These are phyloP conservation scores for Leccinum uliginosum DNA, from an alignment of 768 basidiomycete species.

Conservation along the genomic window DNA sequence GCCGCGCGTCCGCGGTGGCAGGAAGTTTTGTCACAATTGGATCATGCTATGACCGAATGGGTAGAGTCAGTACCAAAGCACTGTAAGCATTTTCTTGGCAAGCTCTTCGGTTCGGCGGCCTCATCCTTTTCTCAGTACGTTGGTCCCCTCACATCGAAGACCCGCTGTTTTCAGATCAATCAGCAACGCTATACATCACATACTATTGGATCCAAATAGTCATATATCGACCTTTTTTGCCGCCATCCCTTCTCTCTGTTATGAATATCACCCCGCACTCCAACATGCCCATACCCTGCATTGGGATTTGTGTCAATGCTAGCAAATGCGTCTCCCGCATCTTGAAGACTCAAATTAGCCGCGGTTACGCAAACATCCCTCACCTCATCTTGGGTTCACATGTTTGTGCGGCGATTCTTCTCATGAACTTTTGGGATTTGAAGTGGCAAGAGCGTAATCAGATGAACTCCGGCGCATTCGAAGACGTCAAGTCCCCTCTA, in stretches of 20 bases:
- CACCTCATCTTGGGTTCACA: slow-evolving; percentile 44
- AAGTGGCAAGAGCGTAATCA: slow-evolving; percentile 42
- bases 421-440: slow-evolving; percentile 57
- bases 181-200: slow-evolving; percentile 50
- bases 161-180: slow-evolving; percentile 48
- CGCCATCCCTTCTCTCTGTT: slow-evolving; percentile 31
- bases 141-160: slow-evolving; percentile 56
- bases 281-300: slow-evolving; percentile 43
- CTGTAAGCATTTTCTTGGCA: slow-evolving; percentile 38
- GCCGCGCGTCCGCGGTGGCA: slow-evolving; percentile 51
- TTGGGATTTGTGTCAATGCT: slow-evolving; percentile 56
- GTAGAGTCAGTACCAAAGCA: slow-evolving; percentile 63
- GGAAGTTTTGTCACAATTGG: slow-evolving; percentile 62
- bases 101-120: neutral
- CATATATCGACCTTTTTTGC: slow-evolving; percentile 68
- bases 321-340: slow-evolving; percentile 59
- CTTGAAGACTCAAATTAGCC: slow-evolving; percentile 45
- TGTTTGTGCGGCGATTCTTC: slow-evolving; percentile 47
- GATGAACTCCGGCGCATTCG: slow-evolving; percentile 16
- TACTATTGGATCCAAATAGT: slow-evolving; percentile 65
- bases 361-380: slow-evolving; percentile 42
- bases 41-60: slow-evolving; percentile 71
- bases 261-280: slow-evolving; percentile 22
- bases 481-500: slow-evolving; percentile 30
- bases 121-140: slow-evolving; percentile 36